Base-by-base conservation (phyloP, 371 early-diverging fungal genomes). In the Mortierella sp. region DNA sequence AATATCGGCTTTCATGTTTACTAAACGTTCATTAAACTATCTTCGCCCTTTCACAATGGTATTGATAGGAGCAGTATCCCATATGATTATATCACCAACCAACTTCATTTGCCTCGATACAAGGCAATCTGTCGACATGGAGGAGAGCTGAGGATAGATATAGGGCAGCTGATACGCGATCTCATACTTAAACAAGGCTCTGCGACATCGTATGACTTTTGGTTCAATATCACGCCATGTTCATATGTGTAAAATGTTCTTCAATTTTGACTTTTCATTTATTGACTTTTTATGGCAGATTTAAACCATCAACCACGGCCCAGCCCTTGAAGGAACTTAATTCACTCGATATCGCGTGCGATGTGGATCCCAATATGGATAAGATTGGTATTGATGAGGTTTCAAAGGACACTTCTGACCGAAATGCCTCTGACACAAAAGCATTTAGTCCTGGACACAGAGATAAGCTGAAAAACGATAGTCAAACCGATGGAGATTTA, bases 91-190 rank as follows among this genome's bases (percentile, higher is more conserved):
- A 47, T 72, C 10, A 62, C 55, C 16, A 22, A 57, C 9, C 14
- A 61, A 6, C 64, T 67, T 18, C 35, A 52, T 14, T 30, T 59
- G 22, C 68, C 72, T 9, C 30, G 39, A n/a, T 59, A 72, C 47
- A 35, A 39, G 2, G 62, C 68, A 30, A 77, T 77, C 30, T 57
- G 63, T 45, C 62, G 67, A 26, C 63, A 72, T n/a, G 77, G 77
- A 3, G 59, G 58, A 14, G 68, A 77, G 20, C 47, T 77, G 4
- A 37, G 24, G 11, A 28, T 4, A 20, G 26, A 51, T 1, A 12
- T 72, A 8, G 77, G 77, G 12, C 22, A 45, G 1, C 8, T 35
- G 3, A 68, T 77, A 28, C 61, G 24, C 51, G 43, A 66, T 3
- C n/a, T 70, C 16, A 22, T 70, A n/a, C 28, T 58, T 20, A 54